A percentile compares a stretch with the other conserved stretches of the same genome.
phyloP scores from a whole-genome alignment of 805 yeast genomes.

The Myxozyma melibiosi region DNA sequence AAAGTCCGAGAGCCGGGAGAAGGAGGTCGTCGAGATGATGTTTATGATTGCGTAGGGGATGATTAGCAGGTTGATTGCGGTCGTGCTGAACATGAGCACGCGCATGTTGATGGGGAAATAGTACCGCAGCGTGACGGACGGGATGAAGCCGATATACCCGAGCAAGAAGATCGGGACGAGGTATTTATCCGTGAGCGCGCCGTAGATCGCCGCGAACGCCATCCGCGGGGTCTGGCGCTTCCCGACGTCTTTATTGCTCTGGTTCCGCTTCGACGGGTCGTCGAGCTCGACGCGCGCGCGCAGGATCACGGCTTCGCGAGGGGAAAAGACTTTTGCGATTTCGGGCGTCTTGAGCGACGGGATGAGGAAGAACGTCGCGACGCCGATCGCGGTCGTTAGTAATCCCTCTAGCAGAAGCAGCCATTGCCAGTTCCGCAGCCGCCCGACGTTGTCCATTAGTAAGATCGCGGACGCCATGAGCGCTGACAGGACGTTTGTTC shows the following conservation, averaged over 20 bases:
- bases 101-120: conserved; percentile 52
- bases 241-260: conserved; percentile 37
- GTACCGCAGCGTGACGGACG: conserved; percentile 26
- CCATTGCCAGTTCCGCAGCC: conserved; percentile 63
- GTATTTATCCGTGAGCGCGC: conserved; percentile 23
- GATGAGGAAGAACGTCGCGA: conserved; percentile 45
- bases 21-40: conserved; percentile 38
- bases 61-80: conserved; percentile 53
- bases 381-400: conserved; percentile 57
- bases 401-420: conserved; percentile 60
- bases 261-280: conserved; percentile 26
- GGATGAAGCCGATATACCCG: conserved; percentile 30
- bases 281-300: conserved; percentile 27
- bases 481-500: conserved; percentile 51
- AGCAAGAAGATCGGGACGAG: conserved; percentile 25
- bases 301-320: conserved; percentile 28
- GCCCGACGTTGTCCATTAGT: conserved; percentile 43
- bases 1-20: conserved; percentile 29
- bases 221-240: conserved; percentile 51
- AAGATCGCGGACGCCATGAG: conserved; percentile 59
- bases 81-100: conserved; percentile 53
- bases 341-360: conserved; percentile 23
- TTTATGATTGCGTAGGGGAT: conserved; percentile 50
- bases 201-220: conserved; percentile 46
- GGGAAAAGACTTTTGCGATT: conserved; percentile 19